Evolutionary conservation across 306 rosid genomes (phyloP).

Genomic region (Trifolium fragiferum): DNA sequence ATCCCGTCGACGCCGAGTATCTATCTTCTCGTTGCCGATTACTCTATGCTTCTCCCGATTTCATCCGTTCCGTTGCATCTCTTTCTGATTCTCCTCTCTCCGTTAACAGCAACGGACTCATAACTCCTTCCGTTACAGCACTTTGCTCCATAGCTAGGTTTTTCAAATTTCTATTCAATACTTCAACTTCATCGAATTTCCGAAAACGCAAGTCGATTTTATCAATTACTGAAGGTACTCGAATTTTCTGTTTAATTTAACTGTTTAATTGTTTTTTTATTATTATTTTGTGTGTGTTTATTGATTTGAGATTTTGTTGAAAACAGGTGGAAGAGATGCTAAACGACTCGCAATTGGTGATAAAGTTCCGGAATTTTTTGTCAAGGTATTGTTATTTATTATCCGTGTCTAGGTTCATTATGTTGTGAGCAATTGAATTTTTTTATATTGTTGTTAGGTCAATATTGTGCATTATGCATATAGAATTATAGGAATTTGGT

Average conservation of each 20-base stretch:
- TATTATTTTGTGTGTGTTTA: neutral
- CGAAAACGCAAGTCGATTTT: conserved; percentile 52
- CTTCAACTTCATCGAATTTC: neutral
- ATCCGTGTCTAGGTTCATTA: neutral
- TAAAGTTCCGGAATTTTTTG: conserved; percentile 24
- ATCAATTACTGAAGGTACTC: neutral
- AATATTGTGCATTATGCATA: neutral
- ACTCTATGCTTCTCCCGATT: conserved; percentile 47
- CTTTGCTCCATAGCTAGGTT: conserved; percentile 33
- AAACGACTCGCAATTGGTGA: conserved; percentile 32
- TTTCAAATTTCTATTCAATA: neutral
- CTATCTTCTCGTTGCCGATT: conserved; percentile 52
- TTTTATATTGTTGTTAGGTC: neutral
- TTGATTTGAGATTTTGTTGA: conserved; percentile 25
- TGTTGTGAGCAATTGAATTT: neutral
- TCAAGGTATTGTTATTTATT: conserved; percentile 27
- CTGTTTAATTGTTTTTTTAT: neutral
- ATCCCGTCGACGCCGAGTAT: conserved; percentile 37
- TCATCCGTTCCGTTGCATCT: conserved; percentile 46
- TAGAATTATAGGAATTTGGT: neutral
- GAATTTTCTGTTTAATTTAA: neutral
- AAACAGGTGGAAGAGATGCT: conserved; percentile 24
- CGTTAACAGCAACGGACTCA: conserved; percentile 41
- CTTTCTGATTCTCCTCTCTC: conserved; percentile 50
- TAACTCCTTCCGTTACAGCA: conserved; percentile 46